Percentiles rank a stretch among this genome's conserved stretches.
Conservation (phyloP, 169 alveolate species). For the Eimeria falciformis region DNA sequence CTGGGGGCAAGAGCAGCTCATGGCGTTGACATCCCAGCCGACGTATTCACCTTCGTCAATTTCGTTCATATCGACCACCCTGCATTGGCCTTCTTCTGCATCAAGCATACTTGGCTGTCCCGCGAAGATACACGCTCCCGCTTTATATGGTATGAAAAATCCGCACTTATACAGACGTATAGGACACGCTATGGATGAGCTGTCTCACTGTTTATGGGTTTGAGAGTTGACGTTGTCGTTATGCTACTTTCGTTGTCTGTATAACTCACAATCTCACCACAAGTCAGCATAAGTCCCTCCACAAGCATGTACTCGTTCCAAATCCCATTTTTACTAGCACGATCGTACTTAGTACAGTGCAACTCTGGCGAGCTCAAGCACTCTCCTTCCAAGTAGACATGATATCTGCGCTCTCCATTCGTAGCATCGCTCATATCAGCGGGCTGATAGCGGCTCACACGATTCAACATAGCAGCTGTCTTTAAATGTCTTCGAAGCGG, state of each 20-base stretch:
- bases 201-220: conserved; percentile 46
- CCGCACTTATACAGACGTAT: not conserved
- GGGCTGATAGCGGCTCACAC: not conserved
- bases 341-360: not conserved
- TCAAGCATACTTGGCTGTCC: too few relatives aligned
- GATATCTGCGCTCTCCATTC: not conserved
- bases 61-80: conserved; percentile 44
- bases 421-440: not conserved
- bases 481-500: conserved; percentile 15
- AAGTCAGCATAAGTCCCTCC: not conserved
- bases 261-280: not conserved
- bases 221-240: conserved; percentile 46
- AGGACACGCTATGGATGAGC: not conserved
- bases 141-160: not conserved
- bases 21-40: conserved; percentile 69
- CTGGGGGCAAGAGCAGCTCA: conserved; percentile 73
- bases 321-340: not conserved
- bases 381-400: not conserved
- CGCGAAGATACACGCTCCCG: not conserved
- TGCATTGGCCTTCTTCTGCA: conserved; percentile 46
- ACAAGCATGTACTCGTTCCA: not conserved
- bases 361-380: too few relatives aligned
- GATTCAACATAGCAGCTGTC: conserved; percentile 50
- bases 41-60: not conserved
- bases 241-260: not conserved